A percentile compares a stretch with the other conserved stretches of the same genome.
Evolutionary conservation across 345 rosid species (phyloP).

Genomic region (Populus davidiana): DNA sequence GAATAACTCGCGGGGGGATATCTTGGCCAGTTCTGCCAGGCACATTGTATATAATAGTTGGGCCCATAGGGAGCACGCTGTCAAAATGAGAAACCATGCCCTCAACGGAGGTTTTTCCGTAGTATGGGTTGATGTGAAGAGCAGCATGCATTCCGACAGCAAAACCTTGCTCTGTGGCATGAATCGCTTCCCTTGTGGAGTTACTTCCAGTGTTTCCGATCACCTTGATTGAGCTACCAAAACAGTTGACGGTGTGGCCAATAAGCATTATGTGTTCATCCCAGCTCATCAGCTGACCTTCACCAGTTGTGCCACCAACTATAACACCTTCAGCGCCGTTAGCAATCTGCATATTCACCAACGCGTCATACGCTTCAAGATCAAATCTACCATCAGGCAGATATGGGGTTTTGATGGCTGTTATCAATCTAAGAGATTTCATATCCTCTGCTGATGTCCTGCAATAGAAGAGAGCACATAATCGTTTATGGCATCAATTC

Average conservation of each 20-base stretch:
- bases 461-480: slow-evolving; percentile 16
- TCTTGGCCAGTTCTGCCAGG: slow-evolving; percentile 83
- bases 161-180: slow-evolving; percentile 87
- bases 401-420: slow-evolving; percentile 93
- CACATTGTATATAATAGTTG: slow-evolving; percentile 78
- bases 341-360: slow-evolving; percentile 65
- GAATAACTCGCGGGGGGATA: slow-evolving; percentile 61
- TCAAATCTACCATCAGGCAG: slow-evolving; percentile 91
- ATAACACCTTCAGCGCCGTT: slow-evolving; percentile 75
- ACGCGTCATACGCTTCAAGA: slow-evolving; percentile 77
- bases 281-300: slow-evolving; percentile 96
- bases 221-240: slow-evolving; percentile 69
- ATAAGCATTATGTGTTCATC: slow-evolving; percentile 93
- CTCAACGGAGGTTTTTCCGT: slow-evolving; percentile 79
- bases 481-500: slow-evolving; percentile 10
- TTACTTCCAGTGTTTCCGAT: slow-evolving; percentile 88
- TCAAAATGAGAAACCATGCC: slow-evolving; percentile 72
- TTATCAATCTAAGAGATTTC: slow-evolving; percentile 64
- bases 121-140: slow-evolving; percentile 90
- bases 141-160: slow-evolving; percentile 95
- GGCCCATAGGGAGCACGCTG: slow-evolving; percentile 77
- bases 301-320: slow-evolving; percentile 92
- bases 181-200: slow-evolving; percentile 86
- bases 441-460: slow-evolving; percentile 77
- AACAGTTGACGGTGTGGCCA: slow-evolving; percentile 78